Conservation (phyloP, 495 filamentous ascomycete species). For the Durotheca rogersii region DNA sequence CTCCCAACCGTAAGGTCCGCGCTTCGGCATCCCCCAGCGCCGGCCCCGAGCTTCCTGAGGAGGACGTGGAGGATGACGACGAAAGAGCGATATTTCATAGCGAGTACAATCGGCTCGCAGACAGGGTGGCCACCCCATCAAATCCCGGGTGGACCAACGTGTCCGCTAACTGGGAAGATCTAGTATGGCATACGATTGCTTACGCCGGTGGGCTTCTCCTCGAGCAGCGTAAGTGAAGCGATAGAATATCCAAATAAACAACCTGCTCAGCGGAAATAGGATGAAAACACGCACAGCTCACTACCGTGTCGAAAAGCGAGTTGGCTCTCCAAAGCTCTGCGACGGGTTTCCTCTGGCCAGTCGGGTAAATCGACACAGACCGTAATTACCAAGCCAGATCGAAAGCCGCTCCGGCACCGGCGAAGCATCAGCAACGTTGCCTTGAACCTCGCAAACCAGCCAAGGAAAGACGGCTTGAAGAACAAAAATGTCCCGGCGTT, state of each 20-base stretch:
- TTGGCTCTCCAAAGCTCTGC: conserved; percentile 30
- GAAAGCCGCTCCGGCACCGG: conserved; percentile 35
- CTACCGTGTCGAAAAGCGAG: conserved; percentile 20
- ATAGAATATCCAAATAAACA: too few species aligned
- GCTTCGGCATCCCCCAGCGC: conserved; percentile 51
- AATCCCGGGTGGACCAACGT: background rate
- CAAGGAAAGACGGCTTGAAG: conserved; percentile 58
- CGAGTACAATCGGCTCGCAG: conserved; percentile 58
- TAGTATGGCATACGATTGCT: conserved; percentile 46
- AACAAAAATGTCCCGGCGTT: conserved; percentile 63
- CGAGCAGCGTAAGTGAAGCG: conserved; percentile 14
- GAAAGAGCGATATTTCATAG: conserved; percentile 43
- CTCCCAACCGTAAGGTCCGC: conserved; percentile 33
- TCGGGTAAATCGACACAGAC: conserved; percentile 16
- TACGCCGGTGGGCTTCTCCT: conserved; percentile 28
- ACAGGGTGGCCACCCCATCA: conserved; percentile 38
- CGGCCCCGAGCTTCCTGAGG: conserved; percentile 37
- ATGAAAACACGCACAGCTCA: too few species aligned
- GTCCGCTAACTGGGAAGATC: background rate
- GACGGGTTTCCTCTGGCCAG: conserved; percentile 26
- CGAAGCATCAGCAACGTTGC: conserved; percentile 54
- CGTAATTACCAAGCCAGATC: conserved; percentile 13
- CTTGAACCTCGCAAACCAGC: conserved; percentile 47
- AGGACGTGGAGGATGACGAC: conserved; percentile 46
- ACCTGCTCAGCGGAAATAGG: too few species aligned